Percentiles rank a stretch among this genome's conserved stretches.
These are phyloP conservation scores for Veloboletus limbatus DNA, from an alignment of 1,284 basidiomycete species.

Conservation along the genomic window DNA sequence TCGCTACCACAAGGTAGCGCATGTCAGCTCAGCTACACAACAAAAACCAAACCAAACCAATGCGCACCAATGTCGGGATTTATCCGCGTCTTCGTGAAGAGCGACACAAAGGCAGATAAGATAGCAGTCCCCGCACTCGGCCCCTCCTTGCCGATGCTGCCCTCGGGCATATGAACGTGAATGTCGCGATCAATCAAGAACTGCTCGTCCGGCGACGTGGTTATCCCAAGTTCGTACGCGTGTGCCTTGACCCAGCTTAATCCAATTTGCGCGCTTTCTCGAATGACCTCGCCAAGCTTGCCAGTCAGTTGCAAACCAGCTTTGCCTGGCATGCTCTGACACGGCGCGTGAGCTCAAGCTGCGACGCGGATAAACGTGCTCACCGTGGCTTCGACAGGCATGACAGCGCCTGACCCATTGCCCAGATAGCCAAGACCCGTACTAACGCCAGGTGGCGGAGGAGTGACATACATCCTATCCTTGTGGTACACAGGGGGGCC, in stretches of 20 bases:
- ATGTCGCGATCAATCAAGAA: conserved; percentile 84
- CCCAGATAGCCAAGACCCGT: conserved; percentile 95
- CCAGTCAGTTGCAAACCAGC: conserved; percentile 89
- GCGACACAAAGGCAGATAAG: conserved; percentile 84
- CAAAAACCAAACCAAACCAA: neutral
- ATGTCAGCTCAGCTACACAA: conserved; percentile 5
- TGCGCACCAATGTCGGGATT: conserved; percentile 81
- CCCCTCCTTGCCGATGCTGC: conserved; percentile 96
- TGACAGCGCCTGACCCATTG: conserved; percentile 93
- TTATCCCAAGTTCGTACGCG: conserved; percentile 86
- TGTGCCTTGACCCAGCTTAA: conserved; percentile 93
- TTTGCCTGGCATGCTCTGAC: conserved; percentile 88
- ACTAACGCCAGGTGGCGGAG: conserved; percentile 89
- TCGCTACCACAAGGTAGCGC: conserved; percentile 50
- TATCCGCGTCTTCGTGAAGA: conserved; percentile 83
- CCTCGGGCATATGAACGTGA: conserved; percentile 96
- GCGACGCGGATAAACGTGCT: conserved; percentile 28
- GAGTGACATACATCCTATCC: conserved; percentile 83
- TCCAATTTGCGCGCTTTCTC: conserved; percentile 93
- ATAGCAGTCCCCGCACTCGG: conserved; percentile 96
- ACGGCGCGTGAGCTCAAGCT: neutral
- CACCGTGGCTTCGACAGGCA: conserved; percentile 94
- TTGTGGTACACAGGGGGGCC: conserved; percentile 96
- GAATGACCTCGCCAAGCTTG: conserved; percentile 96
- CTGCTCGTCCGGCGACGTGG: conserved; percentile 64